Evolutionary conservation across 2,329 filamentous ascomycete species (phyloP).

Genomic region (Myriosclerotinia duriaeana): DNA sequence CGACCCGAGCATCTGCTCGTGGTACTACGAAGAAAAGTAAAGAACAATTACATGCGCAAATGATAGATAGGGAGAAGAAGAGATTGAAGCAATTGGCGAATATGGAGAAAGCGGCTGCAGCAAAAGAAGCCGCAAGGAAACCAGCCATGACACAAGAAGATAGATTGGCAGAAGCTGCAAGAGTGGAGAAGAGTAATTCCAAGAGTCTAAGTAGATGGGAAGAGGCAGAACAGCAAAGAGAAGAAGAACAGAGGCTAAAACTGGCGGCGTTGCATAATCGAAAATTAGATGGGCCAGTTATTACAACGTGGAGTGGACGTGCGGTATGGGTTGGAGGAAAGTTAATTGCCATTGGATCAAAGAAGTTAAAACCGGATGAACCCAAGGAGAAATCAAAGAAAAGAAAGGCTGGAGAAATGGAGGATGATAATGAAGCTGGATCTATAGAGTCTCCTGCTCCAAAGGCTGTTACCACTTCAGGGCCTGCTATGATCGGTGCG

Average conservation of each 20-base stretch:
- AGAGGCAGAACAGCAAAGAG: slow-evolving; percentile 82
- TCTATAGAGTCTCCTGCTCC: slow-evolving; percentile 10
- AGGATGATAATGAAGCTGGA: slow-evolving; percentile 29
- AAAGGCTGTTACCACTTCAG: not conserved
- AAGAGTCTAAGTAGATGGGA: slow-evolving; percentile 94
- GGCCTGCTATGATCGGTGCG: not conserved
- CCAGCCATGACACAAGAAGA: slow-evolving; percentile 88
- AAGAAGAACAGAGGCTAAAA: slow-evolving; percentile 78
- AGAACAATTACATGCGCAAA: slow-evolving; percentile 61
- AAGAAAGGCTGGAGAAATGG: slow-evolving; percentile 57
- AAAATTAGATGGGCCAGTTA: slow-evolving; percentile 81
- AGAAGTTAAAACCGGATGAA: slow-evolving; percentile 61
- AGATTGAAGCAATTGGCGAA: slow-evolving; percentile 67
- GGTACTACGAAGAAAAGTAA: slow-evolving; percentile 62
- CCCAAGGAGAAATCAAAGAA: slow-evolving; percentile 50
- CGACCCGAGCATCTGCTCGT: slow-evolving; percentile 60
- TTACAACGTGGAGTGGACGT: slow-evolving; percentile 92
- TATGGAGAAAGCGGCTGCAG: slow-evolving; percentile 60
- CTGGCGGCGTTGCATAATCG: slow-evolving; percentile 85
- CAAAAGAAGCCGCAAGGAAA: slow-evolving; percentile 68
- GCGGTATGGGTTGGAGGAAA: slow-evolving; percentile 77
- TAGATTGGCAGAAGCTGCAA: slow-evolving; percentile 75
- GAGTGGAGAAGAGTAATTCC: slow-evolving; percentile 81
- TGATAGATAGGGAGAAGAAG: slow-evolving; percentile 69
- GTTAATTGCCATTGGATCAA: slow-evolving; percentile 65